phyloP scores from a whole-genome alignment of 1,284 basidiomycete species.

The Ganoderma lucidum region DNA sequence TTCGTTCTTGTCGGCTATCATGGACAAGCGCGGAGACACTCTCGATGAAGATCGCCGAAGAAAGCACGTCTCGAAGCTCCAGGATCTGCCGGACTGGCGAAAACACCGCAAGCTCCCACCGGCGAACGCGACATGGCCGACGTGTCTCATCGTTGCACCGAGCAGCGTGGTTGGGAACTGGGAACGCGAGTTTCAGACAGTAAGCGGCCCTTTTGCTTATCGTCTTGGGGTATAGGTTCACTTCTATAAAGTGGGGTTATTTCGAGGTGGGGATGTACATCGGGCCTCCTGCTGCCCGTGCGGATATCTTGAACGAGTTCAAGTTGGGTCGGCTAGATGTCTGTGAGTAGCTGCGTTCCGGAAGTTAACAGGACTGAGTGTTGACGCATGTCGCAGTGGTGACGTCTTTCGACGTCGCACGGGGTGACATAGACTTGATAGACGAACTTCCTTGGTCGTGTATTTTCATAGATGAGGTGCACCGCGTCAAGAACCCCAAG shows the following conservation, averaged over 20 bases:
- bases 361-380: not conserved
- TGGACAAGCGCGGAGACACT: constrained; percentile 76
- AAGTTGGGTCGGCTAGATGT: constrained; percentile 79
- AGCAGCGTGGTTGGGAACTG: constrained; percentile 83
- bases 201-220: constrained; percentile 42
- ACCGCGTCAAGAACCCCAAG: constrained; percentile 78
- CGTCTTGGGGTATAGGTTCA: not conserved
- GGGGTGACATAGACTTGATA: constrained; percentile 70
- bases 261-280: constrained; percentile 81
- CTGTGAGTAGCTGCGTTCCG: constrained; percentile 50
- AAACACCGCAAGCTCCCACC: constrained; percentile 61
- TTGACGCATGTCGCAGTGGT: constrained; percentile 57
- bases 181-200: constrained; percentile 81
- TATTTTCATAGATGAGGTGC: constrained; percentile 85
- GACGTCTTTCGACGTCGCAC: constrained; percentile 75
- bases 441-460: constrained; percentile 72
- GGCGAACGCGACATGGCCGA: constrained; percentile 78
- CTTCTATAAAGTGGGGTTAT: constrained; percentile 69
- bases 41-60: constrained; percentile 69
- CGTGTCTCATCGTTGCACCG: constrained; percentile 83
- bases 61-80: constrained; percentile 66
- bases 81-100: constrained; percentile 66
- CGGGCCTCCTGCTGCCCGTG: constrained; percentile 57
- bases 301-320: constrained; percentile 69
- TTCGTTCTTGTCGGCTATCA: constrained; percentile 85